phyloP scores from a whole-genome alignment of 2,329 filamentous ascomycete genomes.

The Orbilia blumenaviensis region DNA sequence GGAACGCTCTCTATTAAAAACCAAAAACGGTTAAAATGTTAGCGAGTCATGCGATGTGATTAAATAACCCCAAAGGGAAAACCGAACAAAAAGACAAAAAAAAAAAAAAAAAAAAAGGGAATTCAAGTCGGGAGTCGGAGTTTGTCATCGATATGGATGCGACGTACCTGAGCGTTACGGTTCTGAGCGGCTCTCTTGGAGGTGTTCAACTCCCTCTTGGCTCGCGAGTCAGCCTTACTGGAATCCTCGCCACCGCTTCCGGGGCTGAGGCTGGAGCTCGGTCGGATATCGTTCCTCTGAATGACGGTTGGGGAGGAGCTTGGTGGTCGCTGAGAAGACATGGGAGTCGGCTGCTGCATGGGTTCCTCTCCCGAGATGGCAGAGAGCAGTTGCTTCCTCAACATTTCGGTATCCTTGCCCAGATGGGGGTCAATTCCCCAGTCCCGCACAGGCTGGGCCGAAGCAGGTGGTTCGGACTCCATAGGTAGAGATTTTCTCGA shows the following conservation, averaged over 20 bases:
- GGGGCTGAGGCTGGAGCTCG: conserved; percentile 48
- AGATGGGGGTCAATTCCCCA: conserved; percentile 52
- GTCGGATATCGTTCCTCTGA: conserved; percentile 41
- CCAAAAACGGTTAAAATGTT: too few species aligned
- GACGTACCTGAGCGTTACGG: conserved; percentile 87
- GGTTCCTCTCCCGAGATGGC: conserved; percentile 48
- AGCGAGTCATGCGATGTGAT: conserved; percentile 48
- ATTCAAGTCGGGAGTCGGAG: conserved; percentile 15
- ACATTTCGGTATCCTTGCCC: conserved; percentile 34
- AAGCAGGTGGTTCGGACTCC: conserved; percentile 28
- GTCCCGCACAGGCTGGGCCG: conserved; percentile 30
- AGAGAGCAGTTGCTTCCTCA: conserved; percentile 44
- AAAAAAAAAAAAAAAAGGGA: neutral
- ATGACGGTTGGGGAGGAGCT: conserved; percentile 45
- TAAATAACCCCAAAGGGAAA: neutral
- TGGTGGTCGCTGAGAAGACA: conserved; percentile 48
- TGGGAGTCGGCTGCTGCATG: conserved; percentile 43
- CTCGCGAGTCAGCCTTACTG: conserved; percentile 44
- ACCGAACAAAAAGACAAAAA: conserved; percentile 57
- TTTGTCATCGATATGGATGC: conserved; percentile 16
- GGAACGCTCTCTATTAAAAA: conserved; percentile 80
- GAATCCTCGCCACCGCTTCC: conserved; percentile 48
- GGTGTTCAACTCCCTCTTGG: conserved; percentile 87
- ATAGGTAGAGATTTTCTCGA: conserved; percentile 29
- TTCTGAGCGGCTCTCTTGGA: conserved; percentile 98